Base-by-base conservation (phyloP, 2,329 filamentous ascomycete species). In the Magnaporthiopsis incrustans region DNA sequence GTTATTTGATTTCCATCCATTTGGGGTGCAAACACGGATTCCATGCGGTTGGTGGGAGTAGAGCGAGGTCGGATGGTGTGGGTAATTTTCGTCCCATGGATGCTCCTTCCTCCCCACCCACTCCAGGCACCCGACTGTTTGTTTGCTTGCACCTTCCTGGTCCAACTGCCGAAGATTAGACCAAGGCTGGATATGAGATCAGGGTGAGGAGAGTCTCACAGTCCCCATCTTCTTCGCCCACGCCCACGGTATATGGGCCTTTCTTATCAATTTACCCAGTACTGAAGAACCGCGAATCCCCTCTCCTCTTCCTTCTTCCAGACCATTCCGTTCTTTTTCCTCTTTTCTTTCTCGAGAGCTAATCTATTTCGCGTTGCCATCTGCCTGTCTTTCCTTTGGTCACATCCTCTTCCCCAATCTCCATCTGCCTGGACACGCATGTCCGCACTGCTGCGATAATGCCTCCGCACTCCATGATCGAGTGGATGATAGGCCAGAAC, bases 401-500 rank as follows among this genome's bases (percentile, higher is more conserved):
- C 4, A 53, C 38, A 10, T n/a, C 22, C 26, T 15, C 4, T 22
- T n/a, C 1, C 26, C 26, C 30, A 22, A 61, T 12, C 4, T 11
- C 22, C 11, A 38, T 25, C 57, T 32, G 26, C 59, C n/a, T n/a
- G 8, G 11, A 2, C 35, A 22, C 25, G 27, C 5, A 4, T 32
- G 10, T 26, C 32, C 44, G 18, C 22, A 53, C 44, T 6, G 22
- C 7, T 14, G 38, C 25, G 26, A 66, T 32, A 33, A 77, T 77
- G 76, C 74, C 76, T 56, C 76, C 77, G 12, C 67, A 77, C 63
- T 78, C 77, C 2, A 66, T 78, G 26, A 65, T 66, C 14, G 77
- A 79, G 68, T 79, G 77, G 77, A 67, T 78, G 60, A 66, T 77
- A 1, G 77, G 77, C 33, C 74, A 73, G 61, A 78, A 79, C 60